These are phyloP conservation scores for Auricularia sp. DNA, from an alignment of 768 basidiomycete genomes.

Conservation along the genomic window DNA sequence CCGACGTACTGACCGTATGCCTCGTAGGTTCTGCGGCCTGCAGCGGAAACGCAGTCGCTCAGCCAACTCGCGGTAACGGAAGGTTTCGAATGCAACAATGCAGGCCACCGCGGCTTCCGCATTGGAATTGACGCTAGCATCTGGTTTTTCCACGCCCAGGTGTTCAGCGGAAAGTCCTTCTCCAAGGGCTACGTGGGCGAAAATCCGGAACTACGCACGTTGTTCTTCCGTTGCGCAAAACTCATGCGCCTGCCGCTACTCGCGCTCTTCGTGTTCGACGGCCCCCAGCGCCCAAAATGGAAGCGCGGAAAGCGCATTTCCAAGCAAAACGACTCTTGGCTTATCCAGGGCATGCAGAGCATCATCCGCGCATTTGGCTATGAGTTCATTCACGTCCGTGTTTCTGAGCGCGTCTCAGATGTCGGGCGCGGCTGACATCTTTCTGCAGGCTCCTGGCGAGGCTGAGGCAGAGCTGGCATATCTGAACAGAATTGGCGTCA, in stretches of 20 bases:
- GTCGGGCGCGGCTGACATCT: slow-evolving; percentile 2
- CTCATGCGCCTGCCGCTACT: slow-evolving; percentile 72
- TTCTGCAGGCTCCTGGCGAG: slow-evolving; percentile 62
- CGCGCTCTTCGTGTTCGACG: slow-evolving; percentile 89
- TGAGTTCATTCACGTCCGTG: slow-evolving; percentile 34
- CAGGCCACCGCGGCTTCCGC: slow-evolving; percentile 60
- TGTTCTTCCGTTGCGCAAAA: slow-evolving; percentile 77
- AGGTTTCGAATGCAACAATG: slow-evolving; percentile 60
- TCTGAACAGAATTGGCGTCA: slow-evolving; percentile 67
- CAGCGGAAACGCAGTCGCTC: slow-evolving; percentile 60
- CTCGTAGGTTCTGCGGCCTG: slow-evolving; percentile 58
- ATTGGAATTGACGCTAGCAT: slow-evolving; percentile 80
- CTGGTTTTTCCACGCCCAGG: slow-evolving; percentile 48
- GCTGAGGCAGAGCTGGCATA: slow-evolving; percentile 91
- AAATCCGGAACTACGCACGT: slow-evolving; percentile 75
- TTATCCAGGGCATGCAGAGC: slow-evolving; percentile 22
- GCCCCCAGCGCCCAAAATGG: slow-evolving; percentile 67
- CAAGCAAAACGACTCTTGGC: slow-evolving; percentile 17
- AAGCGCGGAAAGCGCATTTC: slow-evolving; percentile 40
- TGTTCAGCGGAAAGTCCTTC: background rate
- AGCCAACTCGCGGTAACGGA: slow-evolving; percentile 66
- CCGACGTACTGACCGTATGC: slow-evolving; percentile 17
- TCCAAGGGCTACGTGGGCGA: slow-evolving; percentile 38
- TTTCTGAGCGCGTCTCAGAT: slow-evolving; percentile 17
- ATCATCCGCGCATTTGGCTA: slow-evolving; percentile 30